These are phyloP conservation scores for Candida silvatica DNA, from an alignment of 805 yeast genomes.

Conservation along the genomic window DNA sequence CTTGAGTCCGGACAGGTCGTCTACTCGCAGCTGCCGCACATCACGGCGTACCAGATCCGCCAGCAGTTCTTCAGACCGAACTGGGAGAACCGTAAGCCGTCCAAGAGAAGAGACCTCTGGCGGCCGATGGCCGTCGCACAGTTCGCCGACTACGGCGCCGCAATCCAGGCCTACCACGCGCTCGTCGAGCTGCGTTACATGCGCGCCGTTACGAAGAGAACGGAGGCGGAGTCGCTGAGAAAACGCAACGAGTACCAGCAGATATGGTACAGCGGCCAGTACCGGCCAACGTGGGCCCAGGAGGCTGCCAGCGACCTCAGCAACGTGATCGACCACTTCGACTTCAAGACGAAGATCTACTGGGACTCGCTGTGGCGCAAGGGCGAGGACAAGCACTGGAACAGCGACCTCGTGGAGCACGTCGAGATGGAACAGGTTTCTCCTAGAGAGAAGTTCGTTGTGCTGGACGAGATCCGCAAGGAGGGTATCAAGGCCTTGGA, in stretches of 20 bases:
- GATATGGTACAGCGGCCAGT: constrained; percentile 82
- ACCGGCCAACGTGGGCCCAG: constrained; percentile 82
- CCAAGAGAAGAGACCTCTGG: constrained; percentile 82
- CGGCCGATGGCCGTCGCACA: constrained; percentile 80
- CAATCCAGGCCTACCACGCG: constrained; percentile 67
- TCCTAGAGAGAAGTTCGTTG: constrained; percentile 59
- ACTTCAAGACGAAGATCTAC: constrained; percentile 39
- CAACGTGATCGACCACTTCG: constrained; percentile 58
- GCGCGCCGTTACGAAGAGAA: constrained; percentile 54
- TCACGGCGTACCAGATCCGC: constrained; percentile 44
- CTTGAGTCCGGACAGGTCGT: constrained; percentile 83
- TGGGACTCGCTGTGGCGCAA: constrained; percentile 90
- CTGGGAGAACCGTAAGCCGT: constrained; percentile 82
- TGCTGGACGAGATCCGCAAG: constrained; percentile 51
- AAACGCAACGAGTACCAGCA: constrained; percentile 69
- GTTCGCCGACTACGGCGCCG: constrained; percentile 48
- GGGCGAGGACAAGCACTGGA: constrained; percentile 77
- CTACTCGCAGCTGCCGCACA: constrained; percentile 75
- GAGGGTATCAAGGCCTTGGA: no score
- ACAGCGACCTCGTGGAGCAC: constrained; percentile 48
- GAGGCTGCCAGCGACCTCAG: constrained; percentile 85
- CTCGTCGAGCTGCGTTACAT: constrained; percentile 64
- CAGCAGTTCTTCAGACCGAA: constrained; percentile 73
- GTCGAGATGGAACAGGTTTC: constrained; percentile 43
- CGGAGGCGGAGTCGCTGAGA: constrained; percentile 60